These are phyloP conservation scores for Blastocystis sp. DNA, from an alignment of 352 stramenopile species.

Conservation along the genomic window DNA sequence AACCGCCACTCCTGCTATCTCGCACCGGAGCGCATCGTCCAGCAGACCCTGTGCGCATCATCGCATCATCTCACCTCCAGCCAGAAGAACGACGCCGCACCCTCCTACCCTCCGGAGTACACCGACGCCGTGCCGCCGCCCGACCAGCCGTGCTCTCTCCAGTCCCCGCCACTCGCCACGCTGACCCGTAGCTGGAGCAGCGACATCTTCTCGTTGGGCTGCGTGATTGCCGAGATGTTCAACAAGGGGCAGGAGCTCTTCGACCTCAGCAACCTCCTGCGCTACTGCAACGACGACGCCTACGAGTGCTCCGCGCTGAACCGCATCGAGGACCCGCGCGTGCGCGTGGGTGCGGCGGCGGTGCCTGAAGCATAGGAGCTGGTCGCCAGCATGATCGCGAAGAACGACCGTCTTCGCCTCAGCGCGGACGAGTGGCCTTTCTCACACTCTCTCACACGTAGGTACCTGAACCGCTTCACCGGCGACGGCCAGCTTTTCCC, in stretches of 20 bases:
- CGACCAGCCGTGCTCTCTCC: slow-evolving; percentile 34
- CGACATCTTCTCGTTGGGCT: slow-evolving; percentile 95
- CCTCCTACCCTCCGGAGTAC: not conserved
- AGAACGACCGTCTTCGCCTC: slow-evolving; percentile 38
- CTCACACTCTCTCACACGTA: not conserved
- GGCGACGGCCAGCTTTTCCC: slow-evolving; percentile 48
- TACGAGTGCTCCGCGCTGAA: slow-evolving; percentile 21
- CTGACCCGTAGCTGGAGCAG: slow-evolving; percentile 43
- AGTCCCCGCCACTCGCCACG: not conserved
- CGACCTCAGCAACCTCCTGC: slow-evolving; percentile 77
- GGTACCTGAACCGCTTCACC: slow-evolving; percentile 65
- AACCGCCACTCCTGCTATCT: slow-evolving; percentile 87
- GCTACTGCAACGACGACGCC: slow-evolving; percentile 68
- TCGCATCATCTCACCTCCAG: not conserved
- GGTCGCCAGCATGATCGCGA: slow-evolving; percentile 57
- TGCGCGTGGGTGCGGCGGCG: not conserved
- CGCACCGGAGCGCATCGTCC: slow-evolving; percentile 87
- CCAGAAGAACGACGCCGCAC: not conserved
- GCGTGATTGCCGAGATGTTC: slow-evolving; percentile 87
- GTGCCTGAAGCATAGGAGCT: not conserved
- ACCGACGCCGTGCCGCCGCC: slow-evolving; percentile 1
- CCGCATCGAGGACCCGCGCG: slow-evolving; percentile 42
- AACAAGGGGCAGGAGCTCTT: slow-evolving; percentile 65
- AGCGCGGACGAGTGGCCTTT: slow-evolving; percentile 50
- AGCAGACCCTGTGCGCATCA: not conserved